Percentiles rank a stretch among this genome's conserved stretches.
phyloP scores from a whole-genome alignment of 305 asterid species.

The Andrographis paniculata region DNA sequence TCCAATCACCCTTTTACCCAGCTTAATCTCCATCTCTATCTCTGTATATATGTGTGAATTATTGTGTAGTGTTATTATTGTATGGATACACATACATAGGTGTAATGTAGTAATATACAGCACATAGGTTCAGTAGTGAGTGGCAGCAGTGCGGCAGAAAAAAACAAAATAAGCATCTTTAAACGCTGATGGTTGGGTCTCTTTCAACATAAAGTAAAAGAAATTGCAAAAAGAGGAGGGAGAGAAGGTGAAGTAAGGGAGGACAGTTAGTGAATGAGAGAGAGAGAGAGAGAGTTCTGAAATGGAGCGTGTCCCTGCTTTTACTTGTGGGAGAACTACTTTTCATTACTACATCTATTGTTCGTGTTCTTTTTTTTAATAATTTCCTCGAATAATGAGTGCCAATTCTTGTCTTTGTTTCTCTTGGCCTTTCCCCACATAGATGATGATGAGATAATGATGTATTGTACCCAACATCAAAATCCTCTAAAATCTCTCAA shows the following conservation, averaged over 20 bases:
- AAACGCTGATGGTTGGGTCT: slow-evolving; percentile 28
- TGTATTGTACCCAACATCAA: slow-evolving; percentile 40
- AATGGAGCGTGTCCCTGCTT: slow-evolving; percentile 5
- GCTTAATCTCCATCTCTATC: slow-evolving; percentile 6
- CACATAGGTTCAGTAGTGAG: too few species aligned
- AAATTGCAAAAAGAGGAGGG: slow-evolving; percentile 2
- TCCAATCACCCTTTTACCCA: slow-evolving; percentile 16
- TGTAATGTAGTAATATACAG: too few species aligned
- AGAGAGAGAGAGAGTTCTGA: neutral
- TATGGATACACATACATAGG: too few species aligned
- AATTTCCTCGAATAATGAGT: slow-evolving; percentile 9
- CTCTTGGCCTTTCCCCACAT: slow-evolving; percentile 22
- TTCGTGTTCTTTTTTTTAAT: slow-evolving; percentile 2
- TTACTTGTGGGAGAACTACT: neutral
- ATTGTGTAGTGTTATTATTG: too few species aligned
- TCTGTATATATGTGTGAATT: neutral
- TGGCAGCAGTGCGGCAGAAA: too few species aligned
- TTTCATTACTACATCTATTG: slow-evolving; percentile 4
- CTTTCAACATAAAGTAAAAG: slow-evolving; percentile 25
- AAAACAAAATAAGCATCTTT: slow-evolving; percentile 21
- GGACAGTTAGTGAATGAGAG: slow-evolving; percentile 4
- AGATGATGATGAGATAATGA: slow-evolving; percentile 71
- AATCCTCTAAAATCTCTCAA: slow-evolving; percentile 15
- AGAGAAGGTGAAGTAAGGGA: neutral
- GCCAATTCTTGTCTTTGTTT: slow-evolving; percentile 17